Conservation (phyloP, 495 filamentous ascomycete genomes). For the Aspergillus heteromorphus region DNA sequence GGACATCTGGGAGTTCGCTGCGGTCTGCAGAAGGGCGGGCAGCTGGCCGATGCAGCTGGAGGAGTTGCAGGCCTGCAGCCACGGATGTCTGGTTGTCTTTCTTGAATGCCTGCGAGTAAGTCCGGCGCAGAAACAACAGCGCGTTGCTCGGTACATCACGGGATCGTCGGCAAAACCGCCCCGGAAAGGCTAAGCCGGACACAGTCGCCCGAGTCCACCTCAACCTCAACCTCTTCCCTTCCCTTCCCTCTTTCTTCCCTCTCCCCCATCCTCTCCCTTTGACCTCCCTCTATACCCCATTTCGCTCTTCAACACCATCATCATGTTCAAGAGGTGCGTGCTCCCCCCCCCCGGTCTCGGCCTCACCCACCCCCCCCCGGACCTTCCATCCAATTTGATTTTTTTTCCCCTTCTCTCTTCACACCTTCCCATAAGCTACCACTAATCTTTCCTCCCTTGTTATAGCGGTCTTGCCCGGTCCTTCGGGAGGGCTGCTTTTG, state of each 20-base stretch:
- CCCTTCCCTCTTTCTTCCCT: slow-evolving; percentile 37
- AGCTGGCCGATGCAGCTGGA: too few relatives aligned
- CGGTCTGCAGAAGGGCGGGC: not conserved
- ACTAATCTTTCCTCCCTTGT: slow-evolving; percentile 27
- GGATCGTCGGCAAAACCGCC: slow-evolving; percentile 48
- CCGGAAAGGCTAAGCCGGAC: slow-evolving; percentile 42
- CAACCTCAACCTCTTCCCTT: slow-evolving; percentile 39
- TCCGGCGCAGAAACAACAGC: not conserved
- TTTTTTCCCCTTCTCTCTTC: slow-evolving; percentile 46
- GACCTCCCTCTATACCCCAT: slow-evolving; percentile 31
- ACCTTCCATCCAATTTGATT: slow-evolving; percentile 41
- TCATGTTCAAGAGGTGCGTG: slow-evolving; percentile 86
- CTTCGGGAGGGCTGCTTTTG: slow-evolving; percentile 71
- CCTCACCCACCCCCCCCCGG: slow-evolving; percentile 35
- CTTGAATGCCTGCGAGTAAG: too few relatives aligned
- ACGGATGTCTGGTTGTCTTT: too few relatives aligned
- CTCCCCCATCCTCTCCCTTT: slow-evolving; percentile 28
- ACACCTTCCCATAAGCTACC: too few relatives aligned
- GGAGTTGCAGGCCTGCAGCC: too few relatives aligned
- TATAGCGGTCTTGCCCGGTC: slow-evolving; percentile 72
- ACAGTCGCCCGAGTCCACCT: slow-evolving; percentile 31
- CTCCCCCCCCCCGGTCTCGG: slow-evolving; percentile 25
- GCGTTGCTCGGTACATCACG: slow-evolving; percentile 42
- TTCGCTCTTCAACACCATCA: slow-evolving; percentile 53
- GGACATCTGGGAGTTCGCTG: not conserved